Conservation (phyloP, 257 asterid genomes). For the Nicotiana tomentosiformis region DNA sequence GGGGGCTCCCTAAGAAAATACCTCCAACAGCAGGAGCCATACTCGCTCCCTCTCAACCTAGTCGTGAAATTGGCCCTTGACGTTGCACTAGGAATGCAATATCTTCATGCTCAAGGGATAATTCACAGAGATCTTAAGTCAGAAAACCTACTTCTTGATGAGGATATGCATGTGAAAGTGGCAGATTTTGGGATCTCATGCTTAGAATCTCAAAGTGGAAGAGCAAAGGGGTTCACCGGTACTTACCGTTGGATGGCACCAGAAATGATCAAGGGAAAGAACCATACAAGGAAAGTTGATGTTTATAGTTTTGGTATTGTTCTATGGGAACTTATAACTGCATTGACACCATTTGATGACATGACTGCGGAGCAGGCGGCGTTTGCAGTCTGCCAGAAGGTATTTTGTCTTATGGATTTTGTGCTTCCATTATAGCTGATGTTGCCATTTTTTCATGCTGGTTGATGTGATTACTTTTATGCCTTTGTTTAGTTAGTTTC, state of each 20-base stretch:
- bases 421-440: too few relatives aligned
- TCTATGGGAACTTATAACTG: conserved; percentile 93
- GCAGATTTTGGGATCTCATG: conserved; percentile 97
- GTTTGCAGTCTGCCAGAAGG: conserved; percentile 98
- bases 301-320: conserved; percentile 88
- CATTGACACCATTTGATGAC: conserved; percentile 81
- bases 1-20: conserved; percentile 90
- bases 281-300: conserved; percentile 89
- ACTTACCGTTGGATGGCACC: conserved; percentile 99
- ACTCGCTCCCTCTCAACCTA: conserved; percentile 70
- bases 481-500: too few relatives aligned
- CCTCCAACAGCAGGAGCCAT: conserved; percentile 90
- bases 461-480: too few relatives aligned
- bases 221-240: conserved; percentile 90
- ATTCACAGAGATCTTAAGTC: conserved; percentile 94
- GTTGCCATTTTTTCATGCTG: too few relatives aligned
- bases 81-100: conserved; percentile 88
- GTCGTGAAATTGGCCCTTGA: conserved; percentile 70
- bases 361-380: conserved; percentile 99
- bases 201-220: conserved; percentile 92
- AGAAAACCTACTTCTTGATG: conserved; percentile 78
- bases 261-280: conserved; percentile 88
- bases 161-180: conserved; percentile 83
- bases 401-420: conserved; percentile 17
- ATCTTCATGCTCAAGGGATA: conserved; percentile 85